Conservation (phyloP, 1,139 yeast genomes). For the Debaryomyces nepalensis region DNA sequence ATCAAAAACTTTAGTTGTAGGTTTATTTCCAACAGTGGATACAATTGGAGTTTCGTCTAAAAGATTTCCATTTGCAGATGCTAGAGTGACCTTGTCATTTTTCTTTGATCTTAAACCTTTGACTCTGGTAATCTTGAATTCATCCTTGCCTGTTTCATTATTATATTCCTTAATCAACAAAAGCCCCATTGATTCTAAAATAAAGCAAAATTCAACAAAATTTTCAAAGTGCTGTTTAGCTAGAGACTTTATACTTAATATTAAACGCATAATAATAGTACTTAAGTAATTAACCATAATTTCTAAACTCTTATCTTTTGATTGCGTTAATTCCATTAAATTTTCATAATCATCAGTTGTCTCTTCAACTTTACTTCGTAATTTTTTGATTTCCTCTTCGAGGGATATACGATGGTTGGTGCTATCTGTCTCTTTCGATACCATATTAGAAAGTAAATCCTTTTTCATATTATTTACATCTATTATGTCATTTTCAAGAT, state of each 20-base stretch:
- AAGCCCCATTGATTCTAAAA: conserved; percentile 81
- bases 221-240: conserved; percentile 30
- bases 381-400: conserved; percentile 52
- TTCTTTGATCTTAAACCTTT: conserved; percentile 64
- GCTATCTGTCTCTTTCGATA: conserved; percentile 64
- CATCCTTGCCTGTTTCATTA: conserved; percentile 28
- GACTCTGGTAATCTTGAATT: conserved; percentile 61
- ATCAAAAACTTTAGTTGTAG: conserved; percentile 35
- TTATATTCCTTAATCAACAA: conserved; percentile 51
- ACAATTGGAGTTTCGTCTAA: conserved; percentile 17
- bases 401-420: conserved; percentile 55
- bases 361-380: conserved; percentile 39
- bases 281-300: conserved; percentile 34
- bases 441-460: conserved; percentile 68
- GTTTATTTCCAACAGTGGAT: conserved; percentile 19
- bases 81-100: conserved; percentile 25
- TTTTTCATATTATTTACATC: conserved; percentile 53
- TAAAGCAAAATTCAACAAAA: conserved; percentile 54
- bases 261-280: conserved; percentile 25
- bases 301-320: conserved; percentile 35
- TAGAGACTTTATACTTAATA: conserved; percentile 26
- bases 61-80: conserved; percentile 24
- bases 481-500: conserved; percentile 30
- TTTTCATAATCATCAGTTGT: conserved; percentile 57
- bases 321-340: conserved; percentile 43